Conservation (phyloP, 768 basidiomycete genomes). For the Boletus rubescentipes region DNA sequence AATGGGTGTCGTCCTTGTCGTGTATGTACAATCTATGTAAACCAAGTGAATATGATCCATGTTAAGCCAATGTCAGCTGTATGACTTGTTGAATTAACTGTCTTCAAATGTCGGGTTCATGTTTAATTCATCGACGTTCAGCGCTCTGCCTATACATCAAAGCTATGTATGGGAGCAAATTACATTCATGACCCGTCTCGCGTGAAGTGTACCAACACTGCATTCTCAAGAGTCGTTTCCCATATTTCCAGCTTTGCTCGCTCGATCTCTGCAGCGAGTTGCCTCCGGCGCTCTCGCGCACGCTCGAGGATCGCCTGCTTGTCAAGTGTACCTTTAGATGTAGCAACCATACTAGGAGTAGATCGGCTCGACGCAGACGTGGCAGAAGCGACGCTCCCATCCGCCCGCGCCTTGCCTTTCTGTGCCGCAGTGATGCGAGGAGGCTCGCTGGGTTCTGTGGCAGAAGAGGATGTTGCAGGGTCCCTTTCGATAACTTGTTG, state of each 20-base stretch:
- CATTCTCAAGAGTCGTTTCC: constrained; percentile 72
- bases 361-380: not conserved
- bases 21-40: constrained; percentile 26
- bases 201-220: constrained; percentile 51
- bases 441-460: not conserved
- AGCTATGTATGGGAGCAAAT: not conserved
- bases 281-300: constrained; percentile 52
- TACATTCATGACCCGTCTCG: constrained; percentile 27
- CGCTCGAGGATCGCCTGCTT: constrained; percentile 49
- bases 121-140: not conserved
- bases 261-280: constrained; percentile 55
- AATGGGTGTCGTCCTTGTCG: constrained; percentile 1
- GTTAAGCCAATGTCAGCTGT: not conserved
- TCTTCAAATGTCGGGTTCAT: not conserved
- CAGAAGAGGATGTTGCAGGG: not conserved
- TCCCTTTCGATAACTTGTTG: constrained; percentile 5
- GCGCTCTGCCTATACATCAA: not conserved
- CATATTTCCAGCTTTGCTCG: constrained; percentile 65
- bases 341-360: not conserved
- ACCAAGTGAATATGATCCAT: constrained; percentile 10
- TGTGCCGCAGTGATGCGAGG: not conserved
- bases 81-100: not conserved
- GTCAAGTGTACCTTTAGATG: constrained; percentile 14
- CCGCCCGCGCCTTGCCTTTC: constrained; percentile 21
- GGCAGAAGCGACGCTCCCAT: not conserved